Conservation (phyloP, 768 basidiomycete genomes). For the Agrocybe praecox region DNA sequence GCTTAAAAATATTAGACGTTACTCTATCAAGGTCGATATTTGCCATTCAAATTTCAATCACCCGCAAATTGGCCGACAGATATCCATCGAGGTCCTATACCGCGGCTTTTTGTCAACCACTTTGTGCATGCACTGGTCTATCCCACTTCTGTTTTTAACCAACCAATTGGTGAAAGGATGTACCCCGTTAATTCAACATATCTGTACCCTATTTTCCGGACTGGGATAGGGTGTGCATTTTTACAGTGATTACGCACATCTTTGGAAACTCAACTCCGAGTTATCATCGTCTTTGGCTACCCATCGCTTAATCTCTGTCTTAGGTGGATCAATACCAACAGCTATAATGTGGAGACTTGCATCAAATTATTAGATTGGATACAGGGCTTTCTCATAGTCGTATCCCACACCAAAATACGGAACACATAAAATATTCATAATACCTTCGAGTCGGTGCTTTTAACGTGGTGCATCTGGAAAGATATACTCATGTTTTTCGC, state of each 20-base stretch:
- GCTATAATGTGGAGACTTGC: not conserved
- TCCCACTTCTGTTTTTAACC: not conserved
- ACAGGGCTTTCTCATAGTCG: not conserved
- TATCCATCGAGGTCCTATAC: conserved; percentile 13
- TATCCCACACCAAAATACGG: not conserved
- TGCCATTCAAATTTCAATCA: not conserved
- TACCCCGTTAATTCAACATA: not conserved
- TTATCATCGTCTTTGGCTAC: no score
- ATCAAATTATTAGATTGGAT: not conserved
- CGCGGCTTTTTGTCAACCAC: not conserved
- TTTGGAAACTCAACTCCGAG: no score
- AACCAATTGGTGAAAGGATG: not conserved
- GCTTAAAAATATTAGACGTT: not conserved
- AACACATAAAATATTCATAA: not conserved
- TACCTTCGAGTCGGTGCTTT: conserved; percentile 11
- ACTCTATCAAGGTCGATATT: not conserved
- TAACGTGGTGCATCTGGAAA: conserved; percentile 10
- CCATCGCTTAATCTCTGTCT: not conserved
- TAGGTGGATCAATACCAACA: not conserved
- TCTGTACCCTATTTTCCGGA: not conserved
- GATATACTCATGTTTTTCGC: conserved; percentile 14
- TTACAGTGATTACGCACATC: not conserved
- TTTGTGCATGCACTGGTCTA: not conserved
- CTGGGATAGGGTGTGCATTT: not conserved
- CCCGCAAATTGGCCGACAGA: conserved; percentile 20